Conservation (phyloP, 2,329 filamentous ascomycete species). For the Chaetothyriales sp. region DNA sequence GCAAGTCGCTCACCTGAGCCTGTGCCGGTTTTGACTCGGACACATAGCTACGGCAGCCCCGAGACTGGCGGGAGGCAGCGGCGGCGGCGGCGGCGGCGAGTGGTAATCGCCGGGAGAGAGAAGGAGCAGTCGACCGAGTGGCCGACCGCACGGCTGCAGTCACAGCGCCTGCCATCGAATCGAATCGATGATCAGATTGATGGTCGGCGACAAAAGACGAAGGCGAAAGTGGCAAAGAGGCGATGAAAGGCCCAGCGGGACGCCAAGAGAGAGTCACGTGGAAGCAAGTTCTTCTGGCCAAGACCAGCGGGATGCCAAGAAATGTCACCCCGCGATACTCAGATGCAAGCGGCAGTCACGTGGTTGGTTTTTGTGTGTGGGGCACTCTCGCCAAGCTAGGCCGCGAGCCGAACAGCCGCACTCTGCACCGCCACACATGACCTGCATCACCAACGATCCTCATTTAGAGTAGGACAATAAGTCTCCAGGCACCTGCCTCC, state of each 20-base stretch:
- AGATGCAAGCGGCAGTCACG: background rate
- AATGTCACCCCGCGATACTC: too few species aligned
- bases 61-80: slow-evolving; percentile 27
- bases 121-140: slow-evolving; percentile 30
- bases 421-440: background rate
- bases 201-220: background rate
- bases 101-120: background rate
- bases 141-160: slow-evolving; percentile 61
- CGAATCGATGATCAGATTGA: background rate
- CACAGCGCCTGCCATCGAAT: slow-evolving; percentile 47
- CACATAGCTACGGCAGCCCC: slow-evolving; percentile 53
- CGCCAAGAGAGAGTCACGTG: background rate
- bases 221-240: background rate
- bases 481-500: too few species aligned
- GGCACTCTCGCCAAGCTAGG: background rate
- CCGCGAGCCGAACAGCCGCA: background rate
- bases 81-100: slow-evolving; percentile 21
- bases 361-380: background rate
- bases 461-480: too few species aligned
- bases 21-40: slow-evolving; percentile 64
- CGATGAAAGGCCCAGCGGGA: background rate
- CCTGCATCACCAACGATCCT: background rate
- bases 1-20: slow-evolving; percentile 59
- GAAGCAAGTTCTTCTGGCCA: background rate
- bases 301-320: background rate